Percentiles rank a stretch among this genome's conserved stretches.
Evolutionary conservation across 2,329 filamentous ascomycete genomes (phyloP).

Genomic region (Arthrobotrys iridis): DNA sequence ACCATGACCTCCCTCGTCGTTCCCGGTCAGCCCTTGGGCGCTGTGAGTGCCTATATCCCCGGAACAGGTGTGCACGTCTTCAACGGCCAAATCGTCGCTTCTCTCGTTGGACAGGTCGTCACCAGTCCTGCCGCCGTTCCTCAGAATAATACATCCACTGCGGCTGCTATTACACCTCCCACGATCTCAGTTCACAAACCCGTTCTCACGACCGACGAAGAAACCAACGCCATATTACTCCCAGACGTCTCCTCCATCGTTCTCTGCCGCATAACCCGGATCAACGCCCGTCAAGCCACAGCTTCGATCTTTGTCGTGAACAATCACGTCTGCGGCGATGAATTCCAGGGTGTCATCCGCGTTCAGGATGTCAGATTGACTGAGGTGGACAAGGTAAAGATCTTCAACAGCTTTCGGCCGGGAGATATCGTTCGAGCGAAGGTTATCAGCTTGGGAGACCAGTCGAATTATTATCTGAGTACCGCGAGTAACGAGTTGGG

Average conservation of each 20-base stretch:
- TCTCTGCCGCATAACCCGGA: slow-evolving; percentile 83
- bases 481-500: slow-evolving; percentile 91
- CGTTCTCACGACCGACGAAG: slow-evolving; percentile 64
- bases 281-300: slow-evolving; percentile 84
- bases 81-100: slow-evolving; percentile 77
- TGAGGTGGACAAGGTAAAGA: slow-evolving; percentile 92
- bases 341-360: slow-evolving; percentile 85
- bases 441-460: slow-evolving; percentile 86
- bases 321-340: slow-evolving; percentile 75
- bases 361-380: slow-evolving; percentile 92
- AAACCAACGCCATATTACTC: slow-evolving; percentile 73
- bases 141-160: slow-evolving; percentile 64
- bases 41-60: slow-evolving; percentile 72
- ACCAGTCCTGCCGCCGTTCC: slow-evolving; percentile 63
- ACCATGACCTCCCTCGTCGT: slow-evolving; percentile 67
- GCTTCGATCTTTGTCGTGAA: slow-evolving; percentile 87
- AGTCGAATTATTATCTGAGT: slow-evolving; percentile 93
- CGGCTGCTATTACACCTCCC: slow-evolving; percentile 58
- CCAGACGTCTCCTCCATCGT: slow-evolving; percentile 84
- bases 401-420: slow-evolving; percentile 89
- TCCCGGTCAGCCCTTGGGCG: slow-evolving; percentile 82
- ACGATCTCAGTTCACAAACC: slow-evolving; percentile 66
- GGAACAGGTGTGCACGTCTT: slow-evolving; percentile 87
- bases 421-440: slow-evolving; percentile 89
- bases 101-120: slow-evolving; percentile 64